Percentiles rank a stretch among this genome's conserved stretches.
phyloP scores from a whole-genome alignment of 352 stramenopile species.

The Globisporangium ultimum region DNA sequence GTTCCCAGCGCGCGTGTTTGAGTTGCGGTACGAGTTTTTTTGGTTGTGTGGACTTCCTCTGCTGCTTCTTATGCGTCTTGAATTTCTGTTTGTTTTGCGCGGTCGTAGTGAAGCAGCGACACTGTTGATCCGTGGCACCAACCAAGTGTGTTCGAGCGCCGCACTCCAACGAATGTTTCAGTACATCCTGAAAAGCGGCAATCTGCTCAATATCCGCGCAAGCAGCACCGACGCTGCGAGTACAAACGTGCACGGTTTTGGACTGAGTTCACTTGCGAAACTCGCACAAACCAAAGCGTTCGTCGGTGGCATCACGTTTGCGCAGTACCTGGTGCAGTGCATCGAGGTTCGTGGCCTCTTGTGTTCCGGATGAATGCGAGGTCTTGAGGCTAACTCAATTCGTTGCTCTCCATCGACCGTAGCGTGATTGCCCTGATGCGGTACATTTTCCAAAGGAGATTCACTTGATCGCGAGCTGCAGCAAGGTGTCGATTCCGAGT shows the following conservation, averaged over 20 bases:
- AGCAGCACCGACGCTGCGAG: neutral
- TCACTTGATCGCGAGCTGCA: constrained; percentile 56
- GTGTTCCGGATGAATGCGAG: neutral
- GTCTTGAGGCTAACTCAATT: neutral
- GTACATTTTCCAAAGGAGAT: constrained; percentile 61
- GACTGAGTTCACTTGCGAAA: constrained; percentile 72
- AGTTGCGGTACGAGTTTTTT: constrained; percentile 53
- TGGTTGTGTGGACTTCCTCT: neutral
- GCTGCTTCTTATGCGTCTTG: neutral
- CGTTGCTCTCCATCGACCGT: neutral
- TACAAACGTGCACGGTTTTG: constrained; percentile 50
- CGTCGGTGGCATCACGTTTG: constrained; percentile 61
- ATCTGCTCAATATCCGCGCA: constrained; percentile 68
- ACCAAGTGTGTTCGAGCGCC: constrained; percentile 69
- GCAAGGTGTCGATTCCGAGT: constrained; percentile 57
- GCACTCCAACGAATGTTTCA: constrained; percentile 57
- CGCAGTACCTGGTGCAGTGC: constrained; percentile 79
- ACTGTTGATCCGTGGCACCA: constrained; percentile 58
- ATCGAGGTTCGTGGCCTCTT: constrained; percentile 37
- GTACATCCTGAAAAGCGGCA: constrained; percentile 76
- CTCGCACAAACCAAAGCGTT: constrained; percentile 82
- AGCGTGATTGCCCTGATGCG: constrained; percentile 64
- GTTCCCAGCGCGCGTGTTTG: constrained; percentile 56
- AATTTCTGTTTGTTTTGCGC: neutral
- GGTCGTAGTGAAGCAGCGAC: constrained; percentile 47